These are phyloP conservation scores for Elongisporangium undulatum DNA, from an alignment of 352 stramenopile species.

Conservation along the genomic window DNA sequence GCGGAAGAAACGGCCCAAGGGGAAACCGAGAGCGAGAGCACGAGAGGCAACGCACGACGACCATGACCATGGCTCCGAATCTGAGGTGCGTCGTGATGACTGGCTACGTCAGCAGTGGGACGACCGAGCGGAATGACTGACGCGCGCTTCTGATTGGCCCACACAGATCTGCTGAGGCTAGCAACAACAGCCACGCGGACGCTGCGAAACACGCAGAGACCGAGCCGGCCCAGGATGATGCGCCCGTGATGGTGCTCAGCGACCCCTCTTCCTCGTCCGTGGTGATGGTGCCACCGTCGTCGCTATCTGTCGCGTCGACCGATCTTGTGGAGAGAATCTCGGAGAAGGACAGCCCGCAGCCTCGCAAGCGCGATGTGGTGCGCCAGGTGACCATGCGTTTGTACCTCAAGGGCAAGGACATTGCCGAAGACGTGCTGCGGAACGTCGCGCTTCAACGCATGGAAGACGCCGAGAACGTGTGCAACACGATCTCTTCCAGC, in stretches of 20 bases:
- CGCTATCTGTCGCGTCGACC: not conserved
- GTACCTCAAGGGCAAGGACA: constrained; percentile 63
- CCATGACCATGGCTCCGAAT: constrained; percentile 43
- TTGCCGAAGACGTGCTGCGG: constrained; percentile 58
- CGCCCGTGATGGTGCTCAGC: not conserved
- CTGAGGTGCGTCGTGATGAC: constrained; percentile 27
- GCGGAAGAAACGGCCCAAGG: constrained; percentile 5
- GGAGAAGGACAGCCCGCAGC: constrained; percentile 8
- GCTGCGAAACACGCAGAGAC: not conserved
- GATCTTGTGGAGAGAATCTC: constrained; percentile 2
- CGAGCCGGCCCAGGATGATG: not conserved
- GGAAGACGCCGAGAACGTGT: constrained; percentile 55
- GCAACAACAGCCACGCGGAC: not conserved
- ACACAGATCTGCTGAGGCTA: not conserved
- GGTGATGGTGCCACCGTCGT: not conserved
- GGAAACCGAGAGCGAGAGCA: constrained; percentile 1
- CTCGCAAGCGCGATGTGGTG: constrained; percentile 62
- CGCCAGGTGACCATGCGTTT: constrained; percentile 75
- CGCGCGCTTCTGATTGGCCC: not conserved
- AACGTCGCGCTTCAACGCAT: constrained; percentile 55
- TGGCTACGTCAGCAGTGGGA: not conserved
- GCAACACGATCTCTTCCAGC: constrained; percentile 34
- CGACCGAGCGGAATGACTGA: no score
- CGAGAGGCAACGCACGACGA: not conserved
- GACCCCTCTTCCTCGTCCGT: not conserved